Percentiles rank a stretch among this genome's conserved stretches.
phyloP scores from a whole-genome alignment of 2,329 filamentous ascomycete genomes.

The Thelonectria discophora region DNA sequence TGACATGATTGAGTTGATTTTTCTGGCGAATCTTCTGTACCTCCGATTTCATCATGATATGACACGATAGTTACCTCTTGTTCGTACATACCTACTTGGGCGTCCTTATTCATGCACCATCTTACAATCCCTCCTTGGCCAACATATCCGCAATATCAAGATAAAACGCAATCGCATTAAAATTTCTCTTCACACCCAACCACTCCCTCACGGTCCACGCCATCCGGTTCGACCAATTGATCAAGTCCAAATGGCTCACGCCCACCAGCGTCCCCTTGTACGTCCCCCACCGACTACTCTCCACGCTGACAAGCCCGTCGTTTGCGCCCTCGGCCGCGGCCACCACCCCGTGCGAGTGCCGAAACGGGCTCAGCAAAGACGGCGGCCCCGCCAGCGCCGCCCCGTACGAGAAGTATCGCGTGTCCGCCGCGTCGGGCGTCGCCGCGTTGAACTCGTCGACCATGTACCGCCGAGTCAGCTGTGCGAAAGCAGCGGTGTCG shows the following conservation, averaged over 20 bases:
- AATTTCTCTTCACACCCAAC: slow-evolving; percentile 64
- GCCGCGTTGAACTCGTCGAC: slow-evolving; percentile 65
- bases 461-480: slow-evolving; percentile 69
- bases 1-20: not conserved
- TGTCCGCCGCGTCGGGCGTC: slow-evolving; percentile 60
- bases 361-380: slow-evolving; percentile 72
- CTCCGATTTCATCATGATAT: not conserved
- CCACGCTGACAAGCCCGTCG: slow-evolving; percentile 73
- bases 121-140: slow-evolving; percentile 68
- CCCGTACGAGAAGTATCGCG: slow-evolving; percentile 71
- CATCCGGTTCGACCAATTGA: slow-evolving; percentile 73
- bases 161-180: slow-evolving; percentile 75
- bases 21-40: not conserved
- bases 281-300: slow-evolving; percentile 68
- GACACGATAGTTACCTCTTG: slow-evolving; percentile 6
- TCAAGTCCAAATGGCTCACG: slow-evolving; percentile 71
- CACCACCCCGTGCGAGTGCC: slow-evolving; percentile 61
- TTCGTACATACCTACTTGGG: not conserved
- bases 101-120: too few relatives aligned
- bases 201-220: slow-evolving; percentile 62
- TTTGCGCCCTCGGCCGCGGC: slow-evolving; percentile 65
- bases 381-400: slow-evolving; percentile 54
- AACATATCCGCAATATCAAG: slow-evolving; percentile 75
- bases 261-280: slow-evolving; percentile 71
- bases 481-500: slow-evolving; percentile 67